Evolutionary conservation across 495 filamentous ascomycete genomes (phyloP).

Genomic region (Penicillium silybi): DNA sequence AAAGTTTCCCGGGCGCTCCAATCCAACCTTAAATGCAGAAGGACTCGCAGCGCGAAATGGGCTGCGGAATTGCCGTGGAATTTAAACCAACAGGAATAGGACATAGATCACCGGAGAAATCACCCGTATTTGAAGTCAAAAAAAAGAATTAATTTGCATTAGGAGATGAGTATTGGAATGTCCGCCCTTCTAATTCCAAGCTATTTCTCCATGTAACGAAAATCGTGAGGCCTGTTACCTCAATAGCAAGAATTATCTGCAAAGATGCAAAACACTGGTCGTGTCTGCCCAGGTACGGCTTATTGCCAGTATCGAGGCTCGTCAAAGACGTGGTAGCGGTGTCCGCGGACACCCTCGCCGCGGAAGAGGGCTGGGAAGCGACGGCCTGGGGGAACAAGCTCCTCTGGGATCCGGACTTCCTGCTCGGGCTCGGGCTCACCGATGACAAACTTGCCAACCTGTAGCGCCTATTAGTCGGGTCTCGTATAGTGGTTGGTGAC

Average conservation of each 20-base stretch:
- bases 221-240: background rate
- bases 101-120: background rate
- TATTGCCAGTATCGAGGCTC: conserved; percentile 74
- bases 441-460: conserved; percentile 92
- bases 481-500: background rate
- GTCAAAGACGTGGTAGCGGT: conserved; percentile 94
- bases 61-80: background rate
- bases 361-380: conserved; percentile 86
- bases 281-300: background rate
- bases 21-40: background rate
- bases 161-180: background rate
- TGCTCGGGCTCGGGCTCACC: conserved; percentile 62
- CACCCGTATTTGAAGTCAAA: background rate
- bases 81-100: background rate
- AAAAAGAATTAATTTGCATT: background rate
- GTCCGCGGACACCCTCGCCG: conserved; percentile 82
- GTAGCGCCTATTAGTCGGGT: conserved; percentile 13
- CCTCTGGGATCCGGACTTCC: conserved; percentile 55
- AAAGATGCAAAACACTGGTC: background rate
- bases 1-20: background rate
- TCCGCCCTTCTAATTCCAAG: background rate
- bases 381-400: conserved; percentile 67
- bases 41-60: background rate
- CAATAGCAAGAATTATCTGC: conserved; percentile 1
- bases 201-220: background rate